A percentile compares a stretch with the other conserved stretches of the same genome.
phyloP scores from a whole-genome alignment of 208 protist genomes.

The Acanthamoeba castellanii region DNA sequence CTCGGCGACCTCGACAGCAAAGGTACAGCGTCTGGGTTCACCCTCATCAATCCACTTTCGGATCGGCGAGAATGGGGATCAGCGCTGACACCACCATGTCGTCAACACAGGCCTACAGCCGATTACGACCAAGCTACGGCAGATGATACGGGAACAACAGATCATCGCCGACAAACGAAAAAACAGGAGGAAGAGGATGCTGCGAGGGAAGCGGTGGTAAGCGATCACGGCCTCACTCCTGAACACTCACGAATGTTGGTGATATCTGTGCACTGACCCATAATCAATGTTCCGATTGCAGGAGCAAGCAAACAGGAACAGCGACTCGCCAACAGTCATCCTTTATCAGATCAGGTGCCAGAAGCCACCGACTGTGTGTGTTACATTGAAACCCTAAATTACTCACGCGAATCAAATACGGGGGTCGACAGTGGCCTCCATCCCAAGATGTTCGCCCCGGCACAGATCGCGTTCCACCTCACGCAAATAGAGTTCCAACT shows the following conservation, averaged over 20 bases:
- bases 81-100: neutral
- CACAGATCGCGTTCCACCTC: slow-evolving; percentile 44
- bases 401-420: neutral
- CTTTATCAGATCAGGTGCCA: slow-evolving; percentile 52
- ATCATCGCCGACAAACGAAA: neutral
- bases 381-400: neutral
- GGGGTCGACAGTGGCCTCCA: neutral
- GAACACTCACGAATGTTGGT: too few species aligned
- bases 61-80: neutral
- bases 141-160: neutral
- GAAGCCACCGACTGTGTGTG: neutral
- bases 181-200: slow-evolving; percentile 8
- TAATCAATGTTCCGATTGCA: neutral
- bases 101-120: neutral
- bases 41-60: neutral
- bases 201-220: neutral
- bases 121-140: neutral
- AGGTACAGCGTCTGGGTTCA: neutral
- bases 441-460: neutral
- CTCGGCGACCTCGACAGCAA: slow-evolving; percentile 53
- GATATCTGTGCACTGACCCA: neutral
- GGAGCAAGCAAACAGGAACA: neutral
- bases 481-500: slow-evolving; percentile 10
- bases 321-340: neutral
- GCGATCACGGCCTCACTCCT: neutral